Conservation (phyloP, 1,284 basidiomycete genomes). For the Rhodotorula glutinis region DNA sequence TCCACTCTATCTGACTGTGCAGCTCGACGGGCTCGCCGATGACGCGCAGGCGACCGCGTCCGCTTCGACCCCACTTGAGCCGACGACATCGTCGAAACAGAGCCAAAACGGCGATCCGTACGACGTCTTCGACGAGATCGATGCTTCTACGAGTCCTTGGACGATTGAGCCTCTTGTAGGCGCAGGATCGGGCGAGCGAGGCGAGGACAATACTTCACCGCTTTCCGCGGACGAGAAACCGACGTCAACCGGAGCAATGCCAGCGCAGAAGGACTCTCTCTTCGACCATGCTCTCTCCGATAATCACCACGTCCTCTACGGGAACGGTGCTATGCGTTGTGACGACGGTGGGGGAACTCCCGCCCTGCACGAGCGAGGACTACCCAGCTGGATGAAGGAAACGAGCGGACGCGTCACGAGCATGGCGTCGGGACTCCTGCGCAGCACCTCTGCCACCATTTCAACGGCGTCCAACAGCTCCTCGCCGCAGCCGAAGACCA, state of each 20-base stretch:
- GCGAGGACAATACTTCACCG: not conserved
- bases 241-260: not conserved
- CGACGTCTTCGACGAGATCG: constrained; percentile 2
- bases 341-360: too few relatives aligned
- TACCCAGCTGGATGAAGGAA: constrained; percentile 28
- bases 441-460: too few relatives aligned
- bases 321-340: not conserved
- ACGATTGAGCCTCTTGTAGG: not conserved
- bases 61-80: constrained; percentile 3
- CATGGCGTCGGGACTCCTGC: not conserved
- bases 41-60: not conserved
- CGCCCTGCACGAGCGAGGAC: not conserved
- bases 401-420: constrained; percentile 26
- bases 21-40: constrained; percentile 5
- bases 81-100: not conserved
- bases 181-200: not conserved
- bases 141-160: not conserved
- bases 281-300: constrained; percentile 9
- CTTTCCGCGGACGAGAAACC: not conserved
- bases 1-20: constrained; percentile 16
- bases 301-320: constrained; percentile 6
- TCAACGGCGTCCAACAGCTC: too few relatives aligned
- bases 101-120: not conserved
- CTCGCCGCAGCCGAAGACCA: too few relatives aligned
- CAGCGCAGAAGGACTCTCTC: too few relatives aligned